Conservation (phyloP, 139 green algal genomes). For the Picochlorum sp. region DNA sequence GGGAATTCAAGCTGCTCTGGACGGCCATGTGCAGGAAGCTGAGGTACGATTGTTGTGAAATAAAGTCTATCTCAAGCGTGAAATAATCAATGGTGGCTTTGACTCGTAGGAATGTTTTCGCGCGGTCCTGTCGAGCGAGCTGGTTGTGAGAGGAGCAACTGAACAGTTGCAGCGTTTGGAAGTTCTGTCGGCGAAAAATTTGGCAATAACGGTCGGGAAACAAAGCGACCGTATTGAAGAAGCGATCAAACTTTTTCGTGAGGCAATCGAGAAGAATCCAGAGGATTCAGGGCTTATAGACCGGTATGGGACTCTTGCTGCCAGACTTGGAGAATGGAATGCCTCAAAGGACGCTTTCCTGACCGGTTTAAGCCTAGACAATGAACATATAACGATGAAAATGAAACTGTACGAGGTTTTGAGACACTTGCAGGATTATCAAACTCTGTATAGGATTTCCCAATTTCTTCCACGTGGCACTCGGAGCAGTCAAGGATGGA, state of each 20-base stretch:
- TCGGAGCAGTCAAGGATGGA: no score
- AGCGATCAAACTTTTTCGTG: conserved; percentile 11
- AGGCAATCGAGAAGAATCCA: conserved; percentile 2
- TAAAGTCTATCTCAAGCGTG: conserved; percentile 1
- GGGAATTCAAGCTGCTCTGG: conserved; percentile 2
- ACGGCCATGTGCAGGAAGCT: neutral
- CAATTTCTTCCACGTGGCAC: no score
- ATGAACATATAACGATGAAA: conserved; percentile 14
- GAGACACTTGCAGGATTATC: conserved; percentile 12
- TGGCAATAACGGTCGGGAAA: conserved; percentile 12
- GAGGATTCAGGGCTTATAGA: conserved; percentile 20
- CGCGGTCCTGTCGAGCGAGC: conserved; percentile 5
- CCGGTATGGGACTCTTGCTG: conserved; percentile 17
- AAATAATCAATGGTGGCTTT: neutral
- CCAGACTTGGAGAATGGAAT: conserved; percentile 13
- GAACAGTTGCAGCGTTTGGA: conserved; percentile 24
- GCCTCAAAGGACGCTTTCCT: conserved; percentile 13
- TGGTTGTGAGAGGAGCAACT: conserved; percentile 11
- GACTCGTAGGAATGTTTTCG: conserved; percentile 9
- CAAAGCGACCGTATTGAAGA: neutral
- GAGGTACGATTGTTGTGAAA: conserved; percentile 11
- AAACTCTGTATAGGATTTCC: neutral
- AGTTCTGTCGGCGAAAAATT: conserved; percentile 19
- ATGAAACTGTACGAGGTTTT: conserved; percentile 25
- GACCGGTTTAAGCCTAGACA: conserved; percentile 13